Evolutionary conservation across 2,329 filamentous ascomycete species (phyloP).

Genomic region (Verticillium isaacii): DNA sequence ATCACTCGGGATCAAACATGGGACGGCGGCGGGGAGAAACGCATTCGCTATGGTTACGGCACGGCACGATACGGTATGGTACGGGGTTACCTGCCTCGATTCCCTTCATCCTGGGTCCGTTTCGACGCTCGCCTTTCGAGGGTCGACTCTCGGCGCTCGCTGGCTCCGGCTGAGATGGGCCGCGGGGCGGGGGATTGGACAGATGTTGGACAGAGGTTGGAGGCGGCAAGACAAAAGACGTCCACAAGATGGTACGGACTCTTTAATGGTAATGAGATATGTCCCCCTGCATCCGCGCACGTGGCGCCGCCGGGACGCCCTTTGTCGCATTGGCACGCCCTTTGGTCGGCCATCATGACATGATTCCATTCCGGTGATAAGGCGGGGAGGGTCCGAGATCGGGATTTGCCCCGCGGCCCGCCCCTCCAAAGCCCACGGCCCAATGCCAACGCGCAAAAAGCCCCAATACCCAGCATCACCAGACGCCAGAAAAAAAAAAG

Average conservation of each 20-base stretch:
- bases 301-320: background rate
- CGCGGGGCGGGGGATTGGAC: too few relatives aligned
- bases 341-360: background rate
- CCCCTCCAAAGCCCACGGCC: background rate
- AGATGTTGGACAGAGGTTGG: too few relatives aligned
- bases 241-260: background rate
- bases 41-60: slow-evolving; percentile 9
- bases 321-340: background rate
- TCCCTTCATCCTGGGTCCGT: background rate
- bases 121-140: too few relatives aligned
- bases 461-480: background rate
- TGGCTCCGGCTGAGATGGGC: too few relatives aligned
- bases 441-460: too few relatives aligned
- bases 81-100: background rate
- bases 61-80: background rate
- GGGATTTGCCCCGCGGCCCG: background rate
- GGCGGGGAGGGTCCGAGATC: background rate
- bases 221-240: background rate
- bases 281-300: background rate
- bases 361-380: background rate
- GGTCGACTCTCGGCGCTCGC: too few relatives aligned
- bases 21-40: background rate
- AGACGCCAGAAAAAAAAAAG: background rate
- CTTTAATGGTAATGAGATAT: slow-evolving; percentile 6
- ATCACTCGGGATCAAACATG: background rate